phyloP scores from a whole-genome alignment of 2,329 filamentous ascomycete genomes.

The Calonectria multiphialidica region DNA sequence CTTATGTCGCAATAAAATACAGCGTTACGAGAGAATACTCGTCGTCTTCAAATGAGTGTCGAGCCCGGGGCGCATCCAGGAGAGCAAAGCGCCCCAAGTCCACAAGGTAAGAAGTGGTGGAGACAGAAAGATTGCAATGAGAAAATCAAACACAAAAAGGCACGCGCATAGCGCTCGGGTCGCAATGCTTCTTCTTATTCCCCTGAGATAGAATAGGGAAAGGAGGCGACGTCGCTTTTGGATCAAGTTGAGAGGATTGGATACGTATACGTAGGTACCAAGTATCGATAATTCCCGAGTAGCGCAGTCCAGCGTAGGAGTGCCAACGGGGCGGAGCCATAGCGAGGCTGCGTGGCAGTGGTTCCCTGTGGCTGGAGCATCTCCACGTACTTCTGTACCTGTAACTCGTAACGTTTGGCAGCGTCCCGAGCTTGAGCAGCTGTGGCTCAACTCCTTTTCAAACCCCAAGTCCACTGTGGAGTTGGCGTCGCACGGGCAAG shows the following conservation, averaged over 20 bases:
- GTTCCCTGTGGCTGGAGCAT: slow-evolving; percentile 4
- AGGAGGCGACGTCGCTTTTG: slow-evolving; percentile 15
- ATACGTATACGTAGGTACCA: slow-evolving; percentile 19
- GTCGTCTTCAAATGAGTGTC: background rate
- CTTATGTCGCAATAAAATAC: slow-evolving; percentile 11
- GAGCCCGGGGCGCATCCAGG: slow-evolving; percentile 13
- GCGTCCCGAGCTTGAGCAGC: background rate
- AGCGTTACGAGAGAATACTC: background rate
- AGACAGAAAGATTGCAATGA: background rate
- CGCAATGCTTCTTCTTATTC: background rate
- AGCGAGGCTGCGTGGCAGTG: background rate
- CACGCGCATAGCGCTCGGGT: slow-evolving; percentile 17
- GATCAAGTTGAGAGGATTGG: slow-evolving; percentile 16
- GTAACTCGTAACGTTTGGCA: background rate
- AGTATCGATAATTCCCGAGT: slow-evolving; percentile 16
- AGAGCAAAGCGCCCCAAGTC: background rate
- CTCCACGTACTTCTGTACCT: background rate
- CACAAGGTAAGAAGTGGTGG: background rate
- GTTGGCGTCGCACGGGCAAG: background rate
- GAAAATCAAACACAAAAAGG: background rate
- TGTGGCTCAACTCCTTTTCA: slow-evolving; percentile 1
- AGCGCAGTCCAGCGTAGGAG: background rate
- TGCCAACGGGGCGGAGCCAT: background rate
- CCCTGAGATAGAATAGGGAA: background rate
- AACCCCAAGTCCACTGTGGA: background rate